phyloP scores from a whole-genome alignment of 2,329 filamentous ascomycete species.

The Exutisphaerella laricina region DNA sequence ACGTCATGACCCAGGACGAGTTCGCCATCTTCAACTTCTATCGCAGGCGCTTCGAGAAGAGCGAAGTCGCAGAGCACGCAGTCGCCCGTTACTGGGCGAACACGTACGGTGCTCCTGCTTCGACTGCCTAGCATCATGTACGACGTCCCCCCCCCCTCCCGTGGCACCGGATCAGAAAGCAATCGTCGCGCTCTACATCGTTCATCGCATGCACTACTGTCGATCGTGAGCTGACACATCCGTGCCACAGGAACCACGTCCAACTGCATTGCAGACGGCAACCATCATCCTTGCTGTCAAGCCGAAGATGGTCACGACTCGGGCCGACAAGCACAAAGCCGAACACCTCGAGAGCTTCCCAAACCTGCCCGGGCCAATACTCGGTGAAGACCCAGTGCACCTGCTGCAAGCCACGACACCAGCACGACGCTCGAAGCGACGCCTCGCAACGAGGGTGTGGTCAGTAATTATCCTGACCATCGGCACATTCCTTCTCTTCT shows the following conservation, averaged over 20 bases:
- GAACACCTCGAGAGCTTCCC: slow-evolving; percentile 6
- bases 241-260: slow-evolving; percentile 5
- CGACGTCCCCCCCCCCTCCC: too few species aligned
- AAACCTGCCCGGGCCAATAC: slow-evolving; percentile 7
- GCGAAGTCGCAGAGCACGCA: slow-evolving; percentile 46
- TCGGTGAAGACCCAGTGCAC: slow-evolving; percentile 12
- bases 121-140: slow-evolving; percentile 5
- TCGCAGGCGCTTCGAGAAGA: slow-evolving; percentile 58
- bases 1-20: slow-evolving; percentile 69
- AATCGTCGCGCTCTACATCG: not conserved
- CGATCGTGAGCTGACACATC: not conserved
- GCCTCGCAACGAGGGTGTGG: slow-evolving; percentile 3
- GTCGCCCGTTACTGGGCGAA: slow-evolving; percentile 55
- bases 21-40: slow-evolving; percentile 86
- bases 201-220: too few species aligned
- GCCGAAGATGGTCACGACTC: not conserved
- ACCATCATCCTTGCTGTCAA: slow-evolving; percentile 1
- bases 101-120: slow-evolving; percentile 15
- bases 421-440: slow-evolving; percentile 3
- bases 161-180: not conserved
- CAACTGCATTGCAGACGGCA: slow-evolving; percentile 7
- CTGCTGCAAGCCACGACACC: slow-evolving; percentile 10
- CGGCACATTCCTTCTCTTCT: slow-evolving; percentile 8
- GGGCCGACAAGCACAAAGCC: slow-evolving; percentile 11
- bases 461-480: slow-evolving; percentile 10